Base-by-base conservation (phyloP, 192 early-diverging fungal species). In the Linnemannia schmuckeri region DNA sequence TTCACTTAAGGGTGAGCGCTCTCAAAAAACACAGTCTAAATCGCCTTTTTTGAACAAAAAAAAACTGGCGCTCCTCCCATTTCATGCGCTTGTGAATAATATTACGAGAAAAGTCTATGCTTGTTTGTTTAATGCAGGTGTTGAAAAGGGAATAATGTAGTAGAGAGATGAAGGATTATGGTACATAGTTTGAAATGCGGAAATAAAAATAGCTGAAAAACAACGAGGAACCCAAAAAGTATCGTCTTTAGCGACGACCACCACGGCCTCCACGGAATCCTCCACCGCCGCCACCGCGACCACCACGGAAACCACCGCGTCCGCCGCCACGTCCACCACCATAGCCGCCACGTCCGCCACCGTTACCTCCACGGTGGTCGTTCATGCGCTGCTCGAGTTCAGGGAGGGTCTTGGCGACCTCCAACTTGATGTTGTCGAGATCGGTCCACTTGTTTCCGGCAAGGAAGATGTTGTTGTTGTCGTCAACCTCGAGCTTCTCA, bases 381-480 rank as follows among this genome's bases (percentile, higher is more conserved):
- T 84, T 85, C 76, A 86, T 81, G 68, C 83, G 83, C 57, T 94
- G 95, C 85, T 94, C 91, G 20, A 99, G 85, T 87, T 97, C 96
- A 35, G 98, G 98, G 42, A 99, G 88, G 77, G 93, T 92, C 27
- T 82, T 92, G 74, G 93, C 91, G 70, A 97, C 90, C 90, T 93
- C 92, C 15, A 98, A 78, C 13, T 89, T 88, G 74, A 98, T 92
- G 57, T 91, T 94, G 49, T 85, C 76, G 35, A 89, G 88, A 70
- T 94, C 93, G 33, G 83, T 81, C 97, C 97, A 99, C 74, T 90
- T 80, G 63, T 89, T 87, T 61, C 96, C 96, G 69, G 89, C 94
- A 74, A 97, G 85, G n/a, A 81, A 70, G 80, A 85, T 86, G 37
- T 47, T 88, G 68, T 87, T 89, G 70, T 91, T 93, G 37, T 89